Percentiles rank a stretch among this genome's conserved stretches.
These are phyloP conservation scores for Silene vulgaris DNA, from an alignment of 179 eudicot genomes.

Conservation along the genomic window DNA sequence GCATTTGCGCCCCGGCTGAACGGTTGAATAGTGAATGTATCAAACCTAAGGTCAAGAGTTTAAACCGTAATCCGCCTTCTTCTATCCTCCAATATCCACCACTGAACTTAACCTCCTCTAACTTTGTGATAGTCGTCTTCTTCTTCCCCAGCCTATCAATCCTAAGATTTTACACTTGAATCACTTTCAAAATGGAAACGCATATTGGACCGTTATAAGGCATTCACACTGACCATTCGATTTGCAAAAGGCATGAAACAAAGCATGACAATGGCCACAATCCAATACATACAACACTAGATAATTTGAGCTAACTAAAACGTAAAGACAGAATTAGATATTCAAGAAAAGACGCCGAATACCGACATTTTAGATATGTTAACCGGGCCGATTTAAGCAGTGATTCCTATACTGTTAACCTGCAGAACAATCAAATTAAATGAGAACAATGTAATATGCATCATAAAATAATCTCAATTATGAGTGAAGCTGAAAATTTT, in stretches of 20 bases:
- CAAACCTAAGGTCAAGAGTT: no score
- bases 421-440: not conserved
- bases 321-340: not conserved
- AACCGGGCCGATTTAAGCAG: not conserved
- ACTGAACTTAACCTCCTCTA: no score
- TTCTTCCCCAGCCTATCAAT: no score
- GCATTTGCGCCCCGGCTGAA: no score
- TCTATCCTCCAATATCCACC: no score
- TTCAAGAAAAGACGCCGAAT: conserved; percentile 3
- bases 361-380: conserved; percentile 10
- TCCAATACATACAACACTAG: not conserved
- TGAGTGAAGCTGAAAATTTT: not conserved
- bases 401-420: not conserved
- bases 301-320: not conserved
- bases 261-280: no score
- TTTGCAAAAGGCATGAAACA: not conserved
- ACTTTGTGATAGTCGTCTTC: no score
- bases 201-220: no score
- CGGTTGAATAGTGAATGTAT: no score
- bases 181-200: no score
- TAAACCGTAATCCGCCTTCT: no score
- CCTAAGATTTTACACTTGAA: no score
- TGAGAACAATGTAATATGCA: not conserved
- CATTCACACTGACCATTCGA: not conserved
- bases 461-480: not conserved